Evolutionary conservation across 1,139 yeast genomes (phyloP).

Genomic region (Suhomyces panamericanus): DNA sequence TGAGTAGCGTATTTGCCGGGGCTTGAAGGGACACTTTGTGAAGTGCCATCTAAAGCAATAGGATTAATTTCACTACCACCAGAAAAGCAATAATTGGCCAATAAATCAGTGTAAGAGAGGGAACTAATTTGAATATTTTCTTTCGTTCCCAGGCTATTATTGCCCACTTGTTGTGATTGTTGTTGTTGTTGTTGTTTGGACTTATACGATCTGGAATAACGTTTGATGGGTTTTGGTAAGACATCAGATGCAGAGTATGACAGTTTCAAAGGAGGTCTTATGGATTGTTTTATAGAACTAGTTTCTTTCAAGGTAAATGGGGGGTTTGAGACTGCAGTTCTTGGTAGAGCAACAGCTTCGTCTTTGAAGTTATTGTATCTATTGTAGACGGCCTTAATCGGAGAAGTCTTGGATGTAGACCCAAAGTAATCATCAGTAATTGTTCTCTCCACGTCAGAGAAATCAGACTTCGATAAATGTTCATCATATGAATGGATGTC

Average conservation of each 20-base stretch:
- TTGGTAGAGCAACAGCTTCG: conserved; percentile 7
- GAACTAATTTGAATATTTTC: conserved; percentile 20
- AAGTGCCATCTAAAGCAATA: background rate
- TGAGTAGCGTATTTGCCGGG: conserved; percentile 2
- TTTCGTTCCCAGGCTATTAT: background rate
- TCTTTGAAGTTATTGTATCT: conserved; percentile 15
- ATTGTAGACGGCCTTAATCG: conserved; percentile 14
- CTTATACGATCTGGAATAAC: conserved; percentile 23
- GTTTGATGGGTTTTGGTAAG: conserved; percentile 17
- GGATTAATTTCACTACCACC: conserved; percentile 20
- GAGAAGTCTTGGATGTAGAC: conserved; percentile 1
- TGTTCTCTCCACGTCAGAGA: background rate
- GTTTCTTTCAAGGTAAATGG: conserved; percentile 1
- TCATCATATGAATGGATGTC: conserved; percentile 12
- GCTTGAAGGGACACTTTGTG: conserved; percentile 8
- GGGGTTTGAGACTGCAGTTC: conserved; percentile 3
- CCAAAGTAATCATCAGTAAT: conserved; percentile 5
- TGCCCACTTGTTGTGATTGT: conserved; percentile 4
- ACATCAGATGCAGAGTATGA: conserved; percentile 31
- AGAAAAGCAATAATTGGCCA: conserved; percentile 37
- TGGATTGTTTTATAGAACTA: background rate
- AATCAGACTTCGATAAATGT: background rate
- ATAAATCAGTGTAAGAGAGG: conserved; percentile 32
- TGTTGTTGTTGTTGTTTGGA: conserved; percentile 20
- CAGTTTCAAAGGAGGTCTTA: conserved; percentile 28